phyloP scores from a whole-genome alignment of 805 yeast species.

The Metschnikowia bowlesiae region DNA sequence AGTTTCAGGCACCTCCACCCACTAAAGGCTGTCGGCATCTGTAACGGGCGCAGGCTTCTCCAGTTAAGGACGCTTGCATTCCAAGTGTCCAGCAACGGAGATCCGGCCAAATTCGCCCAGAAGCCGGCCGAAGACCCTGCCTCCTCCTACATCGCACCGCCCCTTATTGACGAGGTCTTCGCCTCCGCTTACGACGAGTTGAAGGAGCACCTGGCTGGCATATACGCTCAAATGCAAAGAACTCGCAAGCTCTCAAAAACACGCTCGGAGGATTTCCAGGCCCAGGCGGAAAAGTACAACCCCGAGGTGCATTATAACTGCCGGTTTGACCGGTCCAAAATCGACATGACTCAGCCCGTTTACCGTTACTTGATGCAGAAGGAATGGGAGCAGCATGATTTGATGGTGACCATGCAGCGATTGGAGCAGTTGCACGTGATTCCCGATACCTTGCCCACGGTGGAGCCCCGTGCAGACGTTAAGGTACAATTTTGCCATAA shows the following conservation, averaged over 20 bases:
- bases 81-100: not conserved
- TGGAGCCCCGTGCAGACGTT: slow-evolving; percentile 76
- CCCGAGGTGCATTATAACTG: slow-evolving; percentile 82
- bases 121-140: slow-evolving; percentile 45
- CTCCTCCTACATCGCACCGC: slow-evolving; percentile 64
- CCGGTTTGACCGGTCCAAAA: slow-evolving; percentile 37
- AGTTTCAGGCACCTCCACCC: not conserved
- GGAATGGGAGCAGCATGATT: slow-evolving; percentile 67
- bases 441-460: slow-evolving; percentile 91
- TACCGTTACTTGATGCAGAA: slow-evolving; percentile 64
- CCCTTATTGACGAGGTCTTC: slow-evolving; percentile 67
- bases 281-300: slow-evolving; percentile 66
- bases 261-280: slow-evolving; percentile 28
- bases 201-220: slow-evolving; percentile 42
- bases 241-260: slow-evolving; percentile 16
- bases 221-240: slow-evolving; percentile 33
- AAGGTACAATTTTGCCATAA: slow-evolving; percentile 71
- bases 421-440: slow-evolving; percentile 78
- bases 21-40: not conserved
- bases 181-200: slow-evolving; percentile 61
- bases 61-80: not conserved
- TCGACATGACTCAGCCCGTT: slow-evolving; percentile 75
- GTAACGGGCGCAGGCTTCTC: not conserved
- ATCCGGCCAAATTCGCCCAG: not conserved
- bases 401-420: slow-evolving; percentile 87